phyloP scores from a whole-genome alignment of 441 rosid species.

The Adansonia grandidieri region DNA sequence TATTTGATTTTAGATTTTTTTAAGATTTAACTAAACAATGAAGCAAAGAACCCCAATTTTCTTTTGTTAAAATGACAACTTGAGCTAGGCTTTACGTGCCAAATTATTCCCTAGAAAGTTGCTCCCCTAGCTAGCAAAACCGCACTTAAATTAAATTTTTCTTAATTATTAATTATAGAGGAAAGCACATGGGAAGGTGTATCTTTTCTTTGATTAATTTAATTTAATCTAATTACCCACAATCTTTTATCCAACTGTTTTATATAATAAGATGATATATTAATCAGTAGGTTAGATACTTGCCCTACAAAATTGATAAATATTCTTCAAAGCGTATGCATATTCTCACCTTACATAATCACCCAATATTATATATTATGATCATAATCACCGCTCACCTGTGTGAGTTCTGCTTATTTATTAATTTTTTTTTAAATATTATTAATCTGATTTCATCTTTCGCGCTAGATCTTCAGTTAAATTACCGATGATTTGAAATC shows the following conservation, averaged over 20 bases:
- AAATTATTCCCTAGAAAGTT: conserved; percentile 32
- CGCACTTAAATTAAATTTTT: conserved; percentile 13
- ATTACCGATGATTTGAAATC: too few species aligned
- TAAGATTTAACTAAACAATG: too few species aligned
- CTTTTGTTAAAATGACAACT: not conserved
- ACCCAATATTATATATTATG: conserved; percentile 24
- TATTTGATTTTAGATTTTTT: not conserved
- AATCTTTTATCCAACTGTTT: conserved; percentile 21
- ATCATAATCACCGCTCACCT: conserved; percentile 23
- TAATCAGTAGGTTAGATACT: conserved; percentile 29
- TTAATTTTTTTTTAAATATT: too few species aligned
- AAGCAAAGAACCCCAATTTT: conserved; percentile 20
- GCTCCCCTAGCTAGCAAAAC: conserved; percentile 18
- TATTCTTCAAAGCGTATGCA: conserved; percentile 21
- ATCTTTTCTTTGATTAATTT: conserved; percentile 24
- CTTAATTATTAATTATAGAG: conserved; percentile 17
- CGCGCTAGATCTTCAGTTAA: too few species aligned
- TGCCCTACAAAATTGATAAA: conserved; percentile 17
- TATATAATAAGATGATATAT: not conserved
- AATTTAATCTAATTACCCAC: not conserved
- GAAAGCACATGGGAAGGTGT: conserved; percentile 41
- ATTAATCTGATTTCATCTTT: too few species aligned
- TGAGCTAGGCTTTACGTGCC: conserved; percentile 34
- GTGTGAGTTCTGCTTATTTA: not conserved
- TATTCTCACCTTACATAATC: conserved; percentile 11